phyloP scores from a whole-genome alignment of 2,329 filamentous ascomycete genomes.

The Lithohypha guttulata region DNA sequence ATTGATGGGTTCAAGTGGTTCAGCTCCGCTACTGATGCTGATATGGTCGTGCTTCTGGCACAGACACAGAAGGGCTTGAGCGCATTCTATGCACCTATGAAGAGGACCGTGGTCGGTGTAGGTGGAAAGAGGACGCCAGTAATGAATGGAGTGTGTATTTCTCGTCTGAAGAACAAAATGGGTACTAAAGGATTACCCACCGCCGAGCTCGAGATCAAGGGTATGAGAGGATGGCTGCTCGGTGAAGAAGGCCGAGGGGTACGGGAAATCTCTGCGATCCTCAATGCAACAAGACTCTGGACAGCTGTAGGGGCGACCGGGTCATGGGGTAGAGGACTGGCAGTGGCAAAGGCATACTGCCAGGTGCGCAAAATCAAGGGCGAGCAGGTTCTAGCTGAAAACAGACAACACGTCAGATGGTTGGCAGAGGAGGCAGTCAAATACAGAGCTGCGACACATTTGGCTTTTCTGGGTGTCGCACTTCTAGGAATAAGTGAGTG shows the following conservation, averaged over 20 bases:
- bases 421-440: constrained; percentile 22
- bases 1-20: constrained; percentile 65
- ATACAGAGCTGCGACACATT: constrained; percentile 20
- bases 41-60: constrained; percentile 55
- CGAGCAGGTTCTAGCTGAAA: constrained; percentile 30
- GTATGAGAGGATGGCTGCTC: constrained; percentile 48
- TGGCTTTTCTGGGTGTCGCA: constrained; percentile 22
- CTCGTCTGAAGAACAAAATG: constrained; percentile 56
- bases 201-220: constrained; percentile 53
- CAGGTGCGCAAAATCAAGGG: constrained; percentile 20
- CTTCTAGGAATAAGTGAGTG: constrained; percentile 21
- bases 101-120: constrained; percentile 26
- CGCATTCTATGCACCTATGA: constrained; percentile 55
- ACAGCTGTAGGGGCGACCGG: constrained; percentile 21
- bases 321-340: constrained; percentile 21
- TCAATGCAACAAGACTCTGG: constrained; percentile 46
- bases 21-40: constrained; percentile 53
- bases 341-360: constrained; percentile 22
- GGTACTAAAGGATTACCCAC: constrained; percentile 56
- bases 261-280: constrained; percentile 50
- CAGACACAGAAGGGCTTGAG: constrained; percentile 45
- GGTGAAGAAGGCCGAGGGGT: constrained; percentile 52
- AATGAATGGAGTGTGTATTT: constrained; percentile 56
- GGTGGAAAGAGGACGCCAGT: constrained; percentile 25
- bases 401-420: constrained; percentile 20